phyloP scores from a whole-genome alignment of 2,329 filamentous ascomycete species.

The Incumbomyces lentus region DNA sequence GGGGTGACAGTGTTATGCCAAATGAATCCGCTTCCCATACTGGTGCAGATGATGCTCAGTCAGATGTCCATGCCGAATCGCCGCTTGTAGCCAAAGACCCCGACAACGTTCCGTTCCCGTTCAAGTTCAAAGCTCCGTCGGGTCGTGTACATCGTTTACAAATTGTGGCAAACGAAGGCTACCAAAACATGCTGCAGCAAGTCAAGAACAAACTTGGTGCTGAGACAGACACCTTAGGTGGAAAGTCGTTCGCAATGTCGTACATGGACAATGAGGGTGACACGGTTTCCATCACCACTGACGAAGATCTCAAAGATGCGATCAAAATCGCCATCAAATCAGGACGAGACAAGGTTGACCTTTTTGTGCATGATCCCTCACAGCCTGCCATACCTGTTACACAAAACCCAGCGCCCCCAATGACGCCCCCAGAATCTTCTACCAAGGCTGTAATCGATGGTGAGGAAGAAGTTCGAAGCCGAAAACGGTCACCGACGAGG shows the following conservation, averaged over 20 bases:
- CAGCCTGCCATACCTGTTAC: constrained; percentile 67
- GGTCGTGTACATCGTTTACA: constrained; percentile 90
- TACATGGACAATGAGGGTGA: constrained; percentile 97
- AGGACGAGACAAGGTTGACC: constrained; percentile 82
- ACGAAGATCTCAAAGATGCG: constrained; percentile 84
- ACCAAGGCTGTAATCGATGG: constrained; percentile 33
- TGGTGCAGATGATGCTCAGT: constrained; percentile 62
- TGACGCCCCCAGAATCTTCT: constrained; percentile 42
- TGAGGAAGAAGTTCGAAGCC: constrained; percentile 29
- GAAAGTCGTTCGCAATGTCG: constrained; percentile 80
- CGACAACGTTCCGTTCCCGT: constrained; percentile 75
- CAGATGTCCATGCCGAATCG: constrained; percentile 44
- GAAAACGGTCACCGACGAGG: constrained; percentile 35
- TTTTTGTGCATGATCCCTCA: constrained; percentile 90
- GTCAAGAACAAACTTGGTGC: constrained; percentile 75
- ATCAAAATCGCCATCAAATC: constrained; percentile 70
- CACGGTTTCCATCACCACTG: constrained; percentile 90
- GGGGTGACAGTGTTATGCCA: constrained; percentile 76
- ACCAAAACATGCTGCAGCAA: constrained; percentile 64
- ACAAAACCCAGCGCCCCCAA: constrained; percentile 48
- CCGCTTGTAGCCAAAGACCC: constrained; percentile 39
- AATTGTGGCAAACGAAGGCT: constrained; percentile 67
- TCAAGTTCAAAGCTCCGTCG: constrained; percentile 98
- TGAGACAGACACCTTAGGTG: constrained; percentile 76
- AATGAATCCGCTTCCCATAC: constrained; percentile 92